Evolutionary conservation across 495 filamentous ascomycete species (phyloP), one percentile per base, ranked within the genome.

Genomic region (Aspergillus wentii): DNA sequence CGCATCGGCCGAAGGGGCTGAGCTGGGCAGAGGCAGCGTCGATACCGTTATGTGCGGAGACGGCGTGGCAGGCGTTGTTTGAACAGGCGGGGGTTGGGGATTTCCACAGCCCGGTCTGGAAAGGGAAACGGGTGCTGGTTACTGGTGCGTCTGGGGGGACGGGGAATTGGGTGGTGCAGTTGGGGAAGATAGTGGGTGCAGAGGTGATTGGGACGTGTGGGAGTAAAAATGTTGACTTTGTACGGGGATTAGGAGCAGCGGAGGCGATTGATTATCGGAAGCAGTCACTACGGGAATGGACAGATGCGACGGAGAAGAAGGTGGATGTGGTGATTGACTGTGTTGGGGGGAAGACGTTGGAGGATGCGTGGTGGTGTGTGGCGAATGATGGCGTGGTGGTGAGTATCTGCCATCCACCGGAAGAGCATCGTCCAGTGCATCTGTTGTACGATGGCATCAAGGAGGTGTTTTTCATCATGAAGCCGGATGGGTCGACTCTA

Each of bases 101-200:
- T 33, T 7, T 51, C 22, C 38, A 44, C 10, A 17, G 19, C 8
- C 17, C 28, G 1, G 37, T 22, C 5, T 51, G 51, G 39, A 57
- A 46, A 8, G 56, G 49, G 18, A 67, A 66, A 47, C 50, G 61
- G 22, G 49, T 77, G 2, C 57, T 78, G 9, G 56, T 78, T 19
- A 74, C 67, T 5, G 71, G 58, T 30, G 75, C 75, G 10, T 49
- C 68, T 4, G 64, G 76, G 2, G 70, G 72, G 3, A 71, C 78
- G 4, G 79, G 79, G 2, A 59, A 69, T 20, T 80, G 75, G 78
- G 54, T 68, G 10, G 60, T 75, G 38, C 79, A 80, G 56, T 47
- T 83, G 17, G 78, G 73, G 5, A 56, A 43, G 21, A 35, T 65
- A 17, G 56, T 66, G 0, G 70, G 66, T 2, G 57, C 60, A 6